Evolutionary conservation across 768 basidiomycete genomes (phyloP), one percentile per base, ranked within the genome.

Genomic region (Trametes cingulata): DNA sequence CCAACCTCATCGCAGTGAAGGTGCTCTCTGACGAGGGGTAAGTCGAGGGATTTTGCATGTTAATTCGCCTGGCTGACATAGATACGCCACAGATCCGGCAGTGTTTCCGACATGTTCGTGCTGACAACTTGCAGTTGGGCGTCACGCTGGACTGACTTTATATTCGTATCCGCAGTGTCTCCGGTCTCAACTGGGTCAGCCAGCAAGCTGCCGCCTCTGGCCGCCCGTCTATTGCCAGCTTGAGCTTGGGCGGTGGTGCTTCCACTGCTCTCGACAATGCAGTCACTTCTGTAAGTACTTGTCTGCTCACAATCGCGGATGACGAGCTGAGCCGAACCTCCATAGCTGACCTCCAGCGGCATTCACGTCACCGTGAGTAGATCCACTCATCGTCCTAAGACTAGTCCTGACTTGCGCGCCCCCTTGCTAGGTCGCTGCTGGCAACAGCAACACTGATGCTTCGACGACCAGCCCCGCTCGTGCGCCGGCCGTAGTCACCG

Each of bases 1-100:
- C 73, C 1, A 69, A 59, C 41, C 52, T 79, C 52, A 71, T 78
- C 56, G 76, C 78, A 2, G 77, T 80, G 54, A 80, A 79, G 62
- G 78, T 80, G 19, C 69, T 79, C 55, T 68, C 67, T 47, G 75
- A 77, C 53, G 45, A 48, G 24, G 77, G 76, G 70, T 75, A 53
- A 13, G 70, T 60, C 1, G 19, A 5, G 29, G 13, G 17, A 20
- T 9, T 49, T 29, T 41, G 33, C 36, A 37, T 39, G 74, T 73
- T 47, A 66, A 77, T 42, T 67, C 68, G 7, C 2, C 74, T 73
- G 6, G 56, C 78, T 43, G 66, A 76, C 57, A 68, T 37, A 65
- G 69, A 0, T 61, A 69, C 19, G 33, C 33, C 22, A 46, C 36
- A 58, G 61, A 3, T 52, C 48, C 14, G 61, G 54, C 46, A 27